A percentile compares a stretch with the other conserved stretches of the same genome.
phyloP scores from a whole-genome alignment of 108 stramenopile genomes.

The Aureococcus anophagefferens region DNA sequence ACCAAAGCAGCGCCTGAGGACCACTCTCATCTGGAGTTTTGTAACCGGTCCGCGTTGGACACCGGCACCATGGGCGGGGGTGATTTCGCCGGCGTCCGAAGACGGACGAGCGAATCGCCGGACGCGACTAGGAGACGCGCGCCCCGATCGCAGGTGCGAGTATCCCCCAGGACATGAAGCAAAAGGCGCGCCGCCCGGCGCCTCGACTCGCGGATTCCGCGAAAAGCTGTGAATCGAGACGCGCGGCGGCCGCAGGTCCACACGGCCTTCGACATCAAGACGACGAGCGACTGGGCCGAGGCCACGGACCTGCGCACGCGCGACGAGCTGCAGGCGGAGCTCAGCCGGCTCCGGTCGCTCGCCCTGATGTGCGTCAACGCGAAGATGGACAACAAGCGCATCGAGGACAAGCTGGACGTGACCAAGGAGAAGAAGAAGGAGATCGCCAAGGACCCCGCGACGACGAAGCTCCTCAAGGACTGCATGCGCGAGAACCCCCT shows the following conservation, averaged over 20 bases:
- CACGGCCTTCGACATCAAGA: not conserved
- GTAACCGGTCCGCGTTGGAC: too few relatives aligned
- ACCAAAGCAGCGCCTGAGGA: too few relatives aligned
- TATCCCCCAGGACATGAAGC: too few relatives aligned
- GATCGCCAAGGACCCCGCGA: conserved; percentile 31
- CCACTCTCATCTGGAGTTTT: too few relatives aligned
- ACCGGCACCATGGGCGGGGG: too few relatives aligned
- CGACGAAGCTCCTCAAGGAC: conserved; percentile 23
- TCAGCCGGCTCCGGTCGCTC: not conserved
- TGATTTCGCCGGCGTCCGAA: too few relatives aligned
- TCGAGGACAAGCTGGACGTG: not conserved
- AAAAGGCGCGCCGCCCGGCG: too few relatives aligned
- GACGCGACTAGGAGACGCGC: too few relatives aligned
- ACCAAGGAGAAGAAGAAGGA: conserved; percentile 28
- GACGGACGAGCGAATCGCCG: too few relatives aligned
- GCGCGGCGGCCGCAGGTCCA: not conserved
- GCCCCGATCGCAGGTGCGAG: too few relatives aligned
- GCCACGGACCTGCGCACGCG: not conserved
- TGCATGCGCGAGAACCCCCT: conserved; percentile 40
- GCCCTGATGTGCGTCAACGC: not conserved
- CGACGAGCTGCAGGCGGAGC: not conserved
- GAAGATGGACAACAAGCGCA: not conserved
- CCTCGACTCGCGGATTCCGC: too few relatives aligned
- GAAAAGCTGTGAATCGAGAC: too few relatives aligned
- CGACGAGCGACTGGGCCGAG: not conserved